Base-by-base conservation (phyloP, 805 yeast species). In the Lipomyces sp. region DNA sequence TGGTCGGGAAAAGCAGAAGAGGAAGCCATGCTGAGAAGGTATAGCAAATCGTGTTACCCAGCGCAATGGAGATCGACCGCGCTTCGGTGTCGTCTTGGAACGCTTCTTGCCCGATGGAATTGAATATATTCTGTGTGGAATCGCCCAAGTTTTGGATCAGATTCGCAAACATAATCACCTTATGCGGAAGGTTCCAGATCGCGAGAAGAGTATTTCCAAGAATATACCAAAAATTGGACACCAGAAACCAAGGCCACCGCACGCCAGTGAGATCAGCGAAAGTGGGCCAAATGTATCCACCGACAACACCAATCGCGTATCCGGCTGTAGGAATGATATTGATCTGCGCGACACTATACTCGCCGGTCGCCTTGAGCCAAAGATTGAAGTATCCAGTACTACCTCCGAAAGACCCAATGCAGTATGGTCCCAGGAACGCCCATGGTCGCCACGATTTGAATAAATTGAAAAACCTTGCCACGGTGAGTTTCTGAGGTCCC, bases 11-110 rank as follows among this genome's bases (percentile, higher is more conserved):
- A 19, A 69, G 55, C 18, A 66, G 55, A 7, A 68, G 58, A 35
- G 71, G 73, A 31, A 69, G 45, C 68, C 70, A 68, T n/a, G 73
- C 69, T 42, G 63, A 64, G 34, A 69, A 62, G 4, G 67, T 62
- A 46, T 60, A 67, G 1, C 67, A 54, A 37, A 67, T 40, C 2
- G 68, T 63, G 40, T 67, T 66, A 19, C 65, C 69, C 13, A 66
- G 60, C 21, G 65, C 69, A 36, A 65, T 60, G 34, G 60, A 56
- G 46, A 64, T 51, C 36, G 62, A 50, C 34, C 67, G 56, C 8
- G 59, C 53, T 39, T 63, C 69, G 43, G 66, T 62, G 26, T 65
- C 63, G 64, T 66, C 29, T 63, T 53, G 51, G 24, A 45, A 53
- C 0, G 50, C 55, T 31, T 62, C 63, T 13, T 56, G 59, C 4